Evolutionary conservation across 2,329 filamentous ascomycete genomes (phyloP).

Genomic region (Fusarium clavum): DNA sequence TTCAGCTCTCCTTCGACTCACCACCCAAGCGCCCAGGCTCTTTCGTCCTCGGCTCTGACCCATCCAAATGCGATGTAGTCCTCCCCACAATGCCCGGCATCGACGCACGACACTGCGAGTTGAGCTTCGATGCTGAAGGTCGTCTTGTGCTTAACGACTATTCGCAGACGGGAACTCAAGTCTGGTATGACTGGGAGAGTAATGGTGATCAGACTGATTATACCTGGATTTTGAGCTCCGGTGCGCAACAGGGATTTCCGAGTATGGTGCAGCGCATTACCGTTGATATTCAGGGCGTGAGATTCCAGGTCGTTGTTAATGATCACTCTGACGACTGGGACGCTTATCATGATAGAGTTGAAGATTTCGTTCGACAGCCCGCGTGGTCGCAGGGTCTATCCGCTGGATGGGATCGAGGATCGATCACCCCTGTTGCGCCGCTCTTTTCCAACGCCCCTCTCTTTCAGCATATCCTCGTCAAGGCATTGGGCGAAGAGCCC

Average conservation of each 20-base stretch:
- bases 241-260: conserved; percentile 51
- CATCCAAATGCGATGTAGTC: conserved; percentile 52
- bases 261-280: conserved; percentile 50
- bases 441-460: conserved; percentile 47
- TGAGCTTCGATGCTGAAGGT: conserved; percentile 55
- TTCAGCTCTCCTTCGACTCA: conserved; percentile 53
- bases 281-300: conserved; percentile 54
- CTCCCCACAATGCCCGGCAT: conserved; percentile 52
- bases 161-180: conserved; percentile 53
- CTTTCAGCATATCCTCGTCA: conserved; percentile 54
- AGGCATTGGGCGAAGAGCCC: conserved; percentile 49
- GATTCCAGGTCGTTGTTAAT: conserved; percentile 55
- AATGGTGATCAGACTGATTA: conserved; percentile 52
- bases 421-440: conserved; percentile 43
- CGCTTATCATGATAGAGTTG: conserved; percentile 50
- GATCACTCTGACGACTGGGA: conserved; percentile 51
- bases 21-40: conserved; percentile 50
- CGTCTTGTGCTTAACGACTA: conserved; percentile 55
- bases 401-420: conserved; percentile 45
- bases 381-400: conserved; percentile 46
- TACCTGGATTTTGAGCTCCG: conserved; percentile 53
- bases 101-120: conserved; percentile 52
- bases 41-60: conserved; percentile 55
- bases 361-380: conserved; percentile 49
- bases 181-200: conserved; percentile 58